A percentile compares a stretch with the other conserved stretches of the same genome.
phyloP scores from a whole-genome alignment of 2,329 filamentous ascomycete genomes.

The Calonectria pauciramosa region DNA sequence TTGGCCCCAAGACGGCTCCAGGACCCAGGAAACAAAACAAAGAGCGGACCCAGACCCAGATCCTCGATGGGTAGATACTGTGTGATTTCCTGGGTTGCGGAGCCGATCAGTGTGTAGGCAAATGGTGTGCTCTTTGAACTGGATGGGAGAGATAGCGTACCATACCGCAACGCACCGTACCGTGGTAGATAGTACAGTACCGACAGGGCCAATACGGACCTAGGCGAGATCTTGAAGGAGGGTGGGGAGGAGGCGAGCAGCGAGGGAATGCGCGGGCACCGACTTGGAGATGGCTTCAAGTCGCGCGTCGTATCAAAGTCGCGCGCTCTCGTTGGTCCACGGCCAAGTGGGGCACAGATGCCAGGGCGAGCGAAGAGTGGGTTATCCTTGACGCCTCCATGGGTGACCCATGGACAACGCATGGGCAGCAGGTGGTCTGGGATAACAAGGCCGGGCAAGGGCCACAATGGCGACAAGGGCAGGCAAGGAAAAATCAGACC shows the following conservation, averaged over 20 bases:
- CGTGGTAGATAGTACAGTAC: constrained; percentile 10
- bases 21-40: constrained; percentile 28
- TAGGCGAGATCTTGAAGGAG: constrained; percentile 25
- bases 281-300: constrained; percentile 44
- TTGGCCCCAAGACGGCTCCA: constrained; percentile 8
- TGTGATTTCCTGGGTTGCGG: constrained; percentile 21
- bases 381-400: constrained; percentile 17
- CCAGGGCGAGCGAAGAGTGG: constrained; percentile 28
- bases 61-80: constrained; percentile 14
- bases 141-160: neutral
- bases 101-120: constrained; percentile 21
- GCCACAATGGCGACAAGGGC: constrained; percentile 38
- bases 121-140: constrained; percentile 15
- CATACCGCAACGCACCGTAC: constrained; percentile 9
- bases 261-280: constrained; percentile 31
- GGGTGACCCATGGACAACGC: constrained; percentile 4
- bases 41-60: constrained; percentile 27
- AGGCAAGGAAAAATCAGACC: constrained; percentile 32
- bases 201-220: constrained; percentile 14
- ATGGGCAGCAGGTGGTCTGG: constrained; percentile 30
- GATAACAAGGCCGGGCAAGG: constrained; percentile 29
- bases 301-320: constrained; percentile 42
- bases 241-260: constrained; percentile 13
- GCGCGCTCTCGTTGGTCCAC: constrained; percentile 43
- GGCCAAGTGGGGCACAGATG: constrained; percentile 40